Evolutionary conservation across 306 rosid genomes (phyloP), one percentile per base, ranked within the genome.

Genomic region (Cicer bijugum): DNA sequence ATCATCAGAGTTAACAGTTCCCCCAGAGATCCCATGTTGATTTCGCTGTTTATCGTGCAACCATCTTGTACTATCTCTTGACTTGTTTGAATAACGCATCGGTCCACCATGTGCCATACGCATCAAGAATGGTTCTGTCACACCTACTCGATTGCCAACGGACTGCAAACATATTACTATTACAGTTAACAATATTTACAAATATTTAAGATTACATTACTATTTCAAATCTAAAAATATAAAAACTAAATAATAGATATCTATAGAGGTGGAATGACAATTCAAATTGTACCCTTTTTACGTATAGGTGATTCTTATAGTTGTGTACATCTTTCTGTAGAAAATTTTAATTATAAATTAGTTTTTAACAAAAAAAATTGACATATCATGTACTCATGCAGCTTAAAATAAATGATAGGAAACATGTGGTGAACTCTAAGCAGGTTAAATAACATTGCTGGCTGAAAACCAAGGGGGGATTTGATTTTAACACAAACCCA

Each of bases 41-140:
- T 74, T 85, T 83, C 82, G 82, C 61, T 28, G 75, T 63, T 86
- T 82, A 63, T 78, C 78, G 72, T 44, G 84, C 72, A 77, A 56
- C 66, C 82, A 45, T 64, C 81, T 78, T 80, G 82, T 79, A 55
- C 75, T 85, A 59, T 75, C 75, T 80, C 83, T 89, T 67, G 89
- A 73, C 83, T 78, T 82, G 78, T 83, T 86, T 72, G 87, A 83
- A 75, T 79, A 33, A 38, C 83, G 84, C 64, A 89, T 44, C 15
- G 98, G 97, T 79, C 89, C 97, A 2, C 98, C 98, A 82, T 94
- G 98, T 62, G 98, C 96, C 97, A 85, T 91, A 74, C 80, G 91
- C 98, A 94, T 94, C 83, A 94, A 75, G 83, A 88, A 89, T 48
- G 97, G 97, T 81, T 94, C 98, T 50, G 88, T 82, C 42, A 91